These are phyloP conservation scores for Aureococcus anophagefferens DNA, from an alignment of 108 stramenopile genomes.

Conservation along the genomic window DNA sequence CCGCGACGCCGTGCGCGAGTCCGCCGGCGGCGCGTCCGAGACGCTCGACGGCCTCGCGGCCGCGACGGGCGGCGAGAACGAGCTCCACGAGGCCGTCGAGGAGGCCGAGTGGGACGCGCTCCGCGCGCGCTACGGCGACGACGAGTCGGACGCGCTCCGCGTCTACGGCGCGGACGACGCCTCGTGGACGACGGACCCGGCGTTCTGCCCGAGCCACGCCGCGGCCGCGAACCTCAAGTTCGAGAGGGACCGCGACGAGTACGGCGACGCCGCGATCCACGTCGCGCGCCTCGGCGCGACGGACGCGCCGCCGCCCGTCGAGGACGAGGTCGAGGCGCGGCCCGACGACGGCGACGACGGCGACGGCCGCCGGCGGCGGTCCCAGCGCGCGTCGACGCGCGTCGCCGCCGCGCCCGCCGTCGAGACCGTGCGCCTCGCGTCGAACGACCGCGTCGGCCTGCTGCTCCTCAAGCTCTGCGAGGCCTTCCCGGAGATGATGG, in stretches of 20 bases:
- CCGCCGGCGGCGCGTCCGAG: not conserved
- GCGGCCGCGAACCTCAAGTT: not conserved
- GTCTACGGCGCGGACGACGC: not conserved
- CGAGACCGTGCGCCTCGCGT: not conserved
- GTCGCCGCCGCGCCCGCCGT: not conserved
- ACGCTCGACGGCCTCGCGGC: not conserved
- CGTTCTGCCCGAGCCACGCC: not conserved
- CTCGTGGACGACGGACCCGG: not conserved
- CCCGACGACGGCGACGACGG: not conserved
- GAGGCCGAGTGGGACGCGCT: not conserved
- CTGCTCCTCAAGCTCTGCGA: not conserved
- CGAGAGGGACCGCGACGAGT: not conserved
- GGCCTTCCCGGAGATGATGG: not conserved
- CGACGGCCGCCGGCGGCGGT: not conserved
- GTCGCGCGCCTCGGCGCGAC: not conserved
- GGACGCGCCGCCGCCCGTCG: not conserved
- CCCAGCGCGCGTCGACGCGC: not conserved
- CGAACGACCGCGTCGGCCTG: not conserved
- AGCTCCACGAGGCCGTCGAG: not conserved
- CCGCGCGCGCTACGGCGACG: not conserved
- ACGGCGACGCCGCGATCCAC: not conserved
- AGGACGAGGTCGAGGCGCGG: not conserved
- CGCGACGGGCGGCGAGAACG: not conserved
- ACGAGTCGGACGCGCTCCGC: too few relatives aligned
- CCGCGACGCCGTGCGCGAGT: not conserved